phyloP scores from a whole-genome alignment of 495 filamentous ascomycete genomes.

The Corynascus novoguineensis region DNA sequence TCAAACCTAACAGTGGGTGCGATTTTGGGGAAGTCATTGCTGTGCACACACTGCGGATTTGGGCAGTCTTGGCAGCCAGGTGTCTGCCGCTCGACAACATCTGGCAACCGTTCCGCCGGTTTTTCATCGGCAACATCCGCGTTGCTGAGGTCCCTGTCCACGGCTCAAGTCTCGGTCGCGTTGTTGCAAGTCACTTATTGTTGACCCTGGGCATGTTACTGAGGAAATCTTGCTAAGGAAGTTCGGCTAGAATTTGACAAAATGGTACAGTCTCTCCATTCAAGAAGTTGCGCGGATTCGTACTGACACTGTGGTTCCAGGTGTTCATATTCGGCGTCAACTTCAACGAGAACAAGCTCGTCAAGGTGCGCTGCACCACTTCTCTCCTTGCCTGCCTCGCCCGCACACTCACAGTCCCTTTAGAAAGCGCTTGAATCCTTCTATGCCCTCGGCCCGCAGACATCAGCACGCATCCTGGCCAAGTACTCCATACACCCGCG shows the following conservation, averaged over 20 bases:
- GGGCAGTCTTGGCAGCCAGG: not conserved
- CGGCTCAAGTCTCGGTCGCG: not conserved
- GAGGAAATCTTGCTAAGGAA: constrained; percentile 18
- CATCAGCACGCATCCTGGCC: constrained; percentile 70
- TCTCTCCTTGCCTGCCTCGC: not conserved
- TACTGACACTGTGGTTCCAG: constrained; percentile 34
- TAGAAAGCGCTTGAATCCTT: constrained; percentile 82
- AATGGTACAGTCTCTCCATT: constrained; percentile 22
- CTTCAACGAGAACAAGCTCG: constrained; percentile 74
- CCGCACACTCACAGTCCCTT: not conserved
- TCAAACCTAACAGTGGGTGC: not conserved
- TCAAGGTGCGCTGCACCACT: constrained; percentile 58
- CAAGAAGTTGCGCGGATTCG: too few relatives aligned
- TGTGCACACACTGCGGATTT: too few relatives aligned
- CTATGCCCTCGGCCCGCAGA: constrained; percentile 77
- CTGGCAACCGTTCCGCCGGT: not conserved
- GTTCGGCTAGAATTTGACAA: constrained; percentile 20
- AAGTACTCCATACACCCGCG: constrained; percentile 79
- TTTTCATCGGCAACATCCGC: constrained; percentile 14
- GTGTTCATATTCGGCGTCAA: constrained; percentile 80
- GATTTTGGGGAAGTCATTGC: not conserved
- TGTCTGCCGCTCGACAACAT: not conserved
- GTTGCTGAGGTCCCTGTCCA: not conserved
- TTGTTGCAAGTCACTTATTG: constrained; percentile 10
- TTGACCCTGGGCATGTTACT: constrained; percentile 14